Evolutionary conservation across 768 basidiomycete species (phyloP).

Genomic region (Leccinum barrowsii): DNA sequence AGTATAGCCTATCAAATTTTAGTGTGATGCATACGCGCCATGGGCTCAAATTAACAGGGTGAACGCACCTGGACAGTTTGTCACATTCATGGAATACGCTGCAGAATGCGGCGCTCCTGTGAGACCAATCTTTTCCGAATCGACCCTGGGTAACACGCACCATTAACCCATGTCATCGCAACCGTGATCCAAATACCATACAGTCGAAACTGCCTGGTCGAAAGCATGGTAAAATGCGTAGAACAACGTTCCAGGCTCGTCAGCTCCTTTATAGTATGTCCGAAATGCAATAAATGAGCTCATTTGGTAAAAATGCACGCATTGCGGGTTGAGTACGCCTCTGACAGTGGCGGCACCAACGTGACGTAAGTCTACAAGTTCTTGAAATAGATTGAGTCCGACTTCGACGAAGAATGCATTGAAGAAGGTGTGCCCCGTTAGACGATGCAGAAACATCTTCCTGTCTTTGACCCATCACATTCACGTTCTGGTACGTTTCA

Average conservation of each 20-base stretch:
- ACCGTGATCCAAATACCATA: neutral
- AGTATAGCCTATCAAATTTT: constrained; percentile 44
- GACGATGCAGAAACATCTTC: neutral
- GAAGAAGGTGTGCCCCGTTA: neutral
- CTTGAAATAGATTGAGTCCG: too few species aligned
- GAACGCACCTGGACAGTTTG: constrained; percentile 27
- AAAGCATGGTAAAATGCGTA: neutral
- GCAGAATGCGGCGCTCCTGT: neutral
- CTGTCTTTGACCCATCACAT: neutral
- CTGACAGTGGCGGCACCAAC: neutral
- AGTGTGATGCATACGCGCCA: neutral
- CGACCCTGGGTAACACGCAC: neutral
- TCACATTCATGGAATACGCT: constrained; percentile 19
- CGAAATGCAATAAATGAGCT: neutral
- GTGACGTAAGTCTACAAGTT: neutral
- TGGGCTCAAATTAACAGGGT: neutral
- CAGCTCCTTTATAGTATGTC: neutral
- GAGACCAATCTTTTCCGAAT: neutral
- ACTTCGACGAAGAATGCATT: neutral
- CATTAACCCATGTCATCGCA: neutral
- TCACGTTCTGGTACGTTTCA: too few species aligned
- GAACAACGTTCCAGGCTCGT: neutral
- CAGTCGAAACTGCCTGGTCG: neutral
- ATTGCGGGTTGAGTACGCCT: neutral
- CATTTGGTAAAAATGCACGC: neutral